Evolutionary conservation across 2,329 filamentous ascomycete genomes (phyloP).

Genomic region (Aspergillus sojae): DNA sequence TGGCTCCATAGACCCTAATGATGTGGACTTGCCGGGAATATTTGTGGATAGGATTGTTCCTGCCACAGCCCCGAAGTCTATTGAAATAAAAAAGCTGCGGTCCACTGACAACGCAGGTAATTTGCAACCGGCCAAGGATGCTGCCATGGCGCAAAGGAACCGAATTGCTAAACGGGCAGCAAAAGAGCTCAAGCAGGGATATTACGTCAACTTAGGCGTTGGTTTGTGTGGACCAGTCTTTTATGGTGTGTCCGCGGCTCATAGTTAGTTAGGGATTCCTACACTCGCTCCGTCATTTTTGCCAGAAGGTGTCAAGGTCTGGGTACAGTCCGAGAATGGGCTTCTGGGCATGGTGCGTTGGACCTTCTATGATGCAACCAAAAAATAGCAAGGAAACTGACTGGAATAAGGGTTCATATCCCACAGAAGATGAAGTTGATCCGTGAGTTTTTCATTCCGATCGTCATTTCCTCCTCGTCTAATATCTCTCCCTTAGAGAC

Average conservation of each 20-base stretch:
- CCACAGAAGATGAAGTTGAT: conserved; percentile 71
- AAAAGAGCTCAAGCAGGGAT: conserved; percentile 71
- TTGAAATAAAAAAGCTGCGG: conserved; percentile 69
- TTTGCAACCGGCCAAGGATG: conserved; percentile 37
- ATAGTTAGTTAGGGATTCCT: conserved; percentile 64
- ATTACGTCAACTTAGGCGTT: conserved; percentile 40
- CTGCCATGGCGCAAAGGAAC: conserved; percentile 42
- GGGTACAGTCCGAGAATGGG: conserved; percentile 85
- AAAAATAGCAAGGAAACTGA: conserved; percentile 4
- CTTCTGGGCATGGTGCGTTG: conserved; percentile 68
- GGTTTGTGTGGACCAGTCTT: conserved; percentile 21
- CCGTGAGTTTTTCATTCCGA: conserved; percentile 39
- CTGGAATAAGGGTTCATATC: conserved; percentile 65
- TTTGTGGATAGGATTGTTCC: conserved; percentile 81
- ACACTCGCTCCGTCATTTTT: conserved; percentile 81
- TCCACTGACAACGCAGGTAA: conserved; percentile 43
- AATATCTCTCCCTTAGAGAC: conserved; percentile 49
- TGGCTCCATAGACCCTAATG: conserved; percentile 72
- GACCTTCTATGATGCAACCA: not conserved
- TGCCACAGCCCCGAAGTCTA: conserved; percentile 68
- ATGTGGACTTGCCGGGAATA: conserved; percentile 78
- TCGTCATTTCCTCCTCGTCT: not conserved
- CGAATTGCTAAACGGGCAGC: conserved; percentile 77
- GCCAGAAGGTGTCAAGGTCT: conserved; percentile 69
- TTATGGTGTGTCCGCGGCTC: not conserved